Conservation (phyloP, 306 rosid species). For the Betula pendula region DNA sequence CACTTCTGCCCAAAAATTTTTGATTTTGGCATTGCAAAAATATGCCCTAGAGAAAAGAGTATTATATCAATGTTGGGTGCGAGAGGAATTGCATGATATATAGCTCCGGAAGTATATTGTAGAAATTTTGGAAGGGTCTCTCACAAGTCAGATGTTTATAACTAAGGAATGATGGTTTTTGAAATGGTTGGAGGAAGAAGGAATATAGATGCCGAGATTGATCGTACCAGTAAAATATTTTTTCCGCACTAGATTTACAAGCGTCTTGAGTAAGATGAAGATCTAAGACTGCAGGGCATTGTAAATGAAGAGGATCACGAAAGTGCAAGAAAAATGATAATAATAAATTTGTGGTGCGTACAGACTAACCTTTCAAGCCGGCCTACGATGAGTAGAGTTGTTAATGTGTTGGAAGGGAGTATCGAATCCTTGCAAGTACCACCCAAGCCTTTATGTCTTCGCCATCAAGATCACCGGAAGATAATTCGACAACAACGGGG, state of each 20-base stretch:
- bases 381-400: conserved; percentile 28
- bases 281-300: conserved; percentile 9
- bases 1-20: conserved; percentile 26
- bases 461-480: conserved; percentile 9
- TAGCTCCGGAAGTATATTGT: conserved; percentile 35
- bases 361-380: conserved; percentile 24
- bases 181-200: conserved; percentile 42
- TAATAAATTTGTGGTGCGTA: conserved; percentile 41
- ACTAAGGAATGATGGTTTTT: conserved; percentile 42
- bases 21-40: conserved; percentile 40
- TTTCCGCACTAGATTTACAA: conserved; percentile 41
- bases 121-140: conserved; percentile 39
- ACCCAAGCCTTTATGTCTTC: conserved; percentile 39
- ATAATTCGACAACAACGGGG: no score
- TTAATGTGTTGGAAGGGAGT: conserved; percentile 43
- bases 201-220: conserved; percentile 14
- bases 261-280: conserved; percentile 20
- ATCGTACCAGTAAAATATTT: conserved; percentile 29
- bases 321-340: conserved; percentile 23
- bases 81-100: conserved; percentile 38
- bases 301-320: not conserved
- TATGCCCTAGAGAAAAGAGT: conserved; percentile 29
- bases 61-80: conserved; percentile 28
- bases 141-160: conserved; percentile 40
- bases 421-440: conserved; percentile 22